Evolutionary conservation across 768 basidiomycete genomes (phyloP).

Genomic region (Pholiota conissans): DNA sequence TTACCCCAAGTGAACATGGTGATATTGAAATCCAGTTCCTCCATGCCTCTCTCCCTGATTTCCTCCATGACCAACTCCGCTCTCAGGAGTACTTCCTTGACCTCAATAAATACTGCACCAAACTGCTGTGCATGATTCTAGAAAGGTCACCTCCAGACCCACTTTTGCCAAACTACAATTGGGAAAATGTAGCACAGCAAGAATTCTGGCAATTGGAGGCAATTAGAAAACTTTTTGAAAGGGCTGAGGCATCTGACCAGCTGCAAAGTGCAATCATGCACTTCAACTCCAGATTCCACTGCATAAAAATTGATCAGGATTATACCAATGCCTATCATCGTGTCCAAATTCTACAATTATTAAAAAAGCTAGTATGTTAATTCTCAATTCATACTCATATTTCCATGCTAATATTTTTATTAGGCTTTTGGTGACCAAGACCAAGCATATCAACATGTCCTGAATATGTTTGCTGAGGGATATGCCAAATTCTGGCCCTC

Average conservation of each 20-base stretch:
- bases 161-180: background rate
- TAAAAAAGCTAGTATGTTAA: background rate
- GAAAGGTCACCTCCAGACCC: background rate
- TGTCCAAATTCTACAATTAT: background rate
- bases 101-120: background rate
- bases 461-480: background rate
- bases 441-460: background rate
- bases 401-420: background rate
- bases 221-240: background rate
- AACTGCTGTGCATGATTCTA: background rate
- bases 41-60: conserved; percentile 10
- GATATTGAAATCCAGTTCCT: background rate
- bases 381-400: background rate
- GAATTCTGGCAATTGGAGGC: background rate
- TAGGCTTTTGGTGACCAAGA: background rate
- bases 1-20: background rate
- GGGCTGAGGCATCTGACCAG: background rate
- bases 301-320: background rate
- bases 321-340: background rate
- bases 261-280: background rate
- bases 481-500: background rate
- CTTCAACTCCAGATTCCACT: background rate
- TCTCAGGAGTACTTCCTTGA: background rate
- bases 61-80: conserved; percentile 1
- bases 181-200: background rate